Percentiles rank a stretch among this genome's conserved stretches.
These are phyloP conservation scores for Trametes elegans DNA, from an alignment of 768 basidiomycete genomes.

Conservation along the genomic window DNA sequence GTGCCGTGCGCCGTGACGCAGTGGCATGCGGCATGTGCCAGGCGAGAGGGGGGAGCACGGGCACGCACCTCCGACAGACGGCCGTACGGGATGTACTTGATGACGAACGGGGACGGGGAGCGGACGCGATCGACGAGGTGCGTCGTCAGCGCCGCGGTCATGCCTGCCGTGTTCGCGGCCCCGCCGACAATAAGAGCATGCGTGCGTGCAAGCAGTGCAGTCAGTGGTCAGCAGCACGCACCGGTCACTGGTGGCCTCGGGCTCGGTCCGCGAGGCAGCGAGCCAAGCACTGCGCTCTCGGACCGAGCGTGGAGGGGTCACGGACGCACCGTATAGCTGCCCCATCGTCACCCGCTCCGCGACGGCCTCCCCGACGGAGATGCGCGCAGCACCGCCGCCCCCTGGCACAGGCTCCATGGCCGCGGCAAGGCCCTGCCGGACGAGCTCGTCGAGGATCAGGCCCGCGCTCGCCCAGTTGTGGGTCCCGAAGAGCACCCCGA, in stretches of 20 bases:
- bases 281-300: neutral
- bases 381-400: slow-evolving; percentile 28
- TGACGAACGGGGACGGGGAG: slow-evolving; percentile 60
- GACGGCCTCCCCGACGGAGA: slow-evolving; percentile 53
- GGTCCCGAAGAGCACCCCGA: slow-evolving; percentile 83
- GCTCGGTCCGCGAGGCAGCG: neutral
- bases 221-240: neutral
- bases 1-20: too few species aligned
- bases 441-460: slow-evolving; percentile 59
- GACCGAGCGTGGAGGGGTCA: neutral
- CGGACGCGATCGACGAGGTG: slow-evolving; percentile 57
- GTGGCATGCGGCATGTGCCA: too few species aligned
- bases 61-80: slow-evolving; percentile 55
- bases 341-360: slow-evolving; percentile 70
- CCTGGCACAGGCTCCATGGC: slow-evolving; percentile 23
- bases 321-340: slow-evolving; percentile 73
- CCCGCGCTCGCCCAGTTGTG: slow-evolving; percentile 77
- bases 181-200: neutral
- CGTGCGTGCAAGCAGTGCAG: too few species aligned
- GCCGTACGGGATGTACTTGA: slow-evolving; percentile 86
- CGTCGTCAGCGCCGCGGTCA: slow-evolving; percentile 81
- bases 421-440: slow-evolving; percentile 52
- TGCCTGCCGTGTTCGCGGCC: slow-evolving; percentile 47
- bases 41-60: neutral
- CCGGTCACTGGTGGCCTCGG: too few species aligned